Percentiles rank a stretch among this genome's conserved stretches.
These are phyloP conservation scores for Scheffersomyces lignosus DNA, from an alignment of 805 yeast species.

Conservation along the genomic window DNA sequence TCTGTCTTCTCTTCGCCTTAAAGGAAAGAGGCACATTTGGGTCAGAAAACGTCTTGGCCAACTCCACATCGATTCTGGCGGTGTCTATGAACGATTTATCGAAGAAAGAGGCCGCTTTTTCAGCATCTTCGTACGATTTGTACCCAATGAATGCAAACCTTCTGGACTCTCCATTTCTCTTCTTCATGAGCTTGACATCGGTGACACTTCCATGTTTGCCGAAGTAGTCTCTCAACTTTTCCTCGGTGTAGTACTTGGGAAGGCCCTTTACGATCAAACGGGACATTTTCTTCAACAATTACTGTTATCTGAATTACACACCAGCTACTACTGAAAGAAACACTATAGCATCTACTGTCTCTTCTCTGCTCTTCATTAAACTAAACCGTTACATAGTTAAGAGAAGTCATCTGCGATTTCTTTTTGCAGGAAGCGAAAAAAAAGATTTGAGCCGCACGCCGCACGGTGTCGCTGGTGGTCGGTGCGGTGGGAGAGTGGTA, in stretches of 20 bases:
- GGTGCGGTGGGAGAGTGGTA: too few species aligned
- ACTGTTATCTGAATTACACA: too few species aligned
- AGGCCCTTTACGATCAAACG: conserved; percentile 90
- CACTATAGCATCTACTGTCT: not conserved
- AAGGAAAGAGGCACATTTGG: conserved; percentile 71
- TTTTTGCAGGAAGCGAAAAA: too few species aligned
- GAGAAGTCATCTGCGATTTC: too few species aligned
- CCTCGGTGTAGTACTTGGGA: conserved; percentile 77
- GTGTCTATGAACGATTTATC: conserved; percentile 82
- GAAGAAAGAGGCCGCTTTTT: conserved; percentile 71
- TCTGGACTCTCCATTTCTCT: conserved; percentile 82
- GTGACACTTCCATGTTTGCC: conserved; percentile 64
- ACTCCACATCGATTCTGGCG: conserved; percentile 69
- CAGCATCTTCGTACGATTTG: conserved; percentile 71
- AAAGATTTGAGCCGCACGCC: too few species aligned
- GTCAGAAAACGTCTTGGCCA: conserved; percentile 86
- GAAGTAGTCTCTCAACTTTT: conserved; percentile 67
- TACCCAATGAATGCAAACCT: conserved; percentile 93
- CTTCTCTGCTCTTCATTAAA: not conserved
- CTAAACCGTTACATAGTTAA: too few species aligned
- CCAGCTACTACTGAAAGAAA: not conserved
- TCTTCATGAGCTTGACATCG: conserved; percentile 83
- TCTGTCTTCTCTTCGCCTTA: conserved; percentile 36
- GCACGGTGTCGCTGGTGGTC: too few species aligned
- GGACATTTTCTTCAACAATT: conserved; percentile 66